Evolutionary conservation across 2,329 filamentous ascomycete genomes (phyloP).

Genomic region (Talaromyces marneffei): DNA sequence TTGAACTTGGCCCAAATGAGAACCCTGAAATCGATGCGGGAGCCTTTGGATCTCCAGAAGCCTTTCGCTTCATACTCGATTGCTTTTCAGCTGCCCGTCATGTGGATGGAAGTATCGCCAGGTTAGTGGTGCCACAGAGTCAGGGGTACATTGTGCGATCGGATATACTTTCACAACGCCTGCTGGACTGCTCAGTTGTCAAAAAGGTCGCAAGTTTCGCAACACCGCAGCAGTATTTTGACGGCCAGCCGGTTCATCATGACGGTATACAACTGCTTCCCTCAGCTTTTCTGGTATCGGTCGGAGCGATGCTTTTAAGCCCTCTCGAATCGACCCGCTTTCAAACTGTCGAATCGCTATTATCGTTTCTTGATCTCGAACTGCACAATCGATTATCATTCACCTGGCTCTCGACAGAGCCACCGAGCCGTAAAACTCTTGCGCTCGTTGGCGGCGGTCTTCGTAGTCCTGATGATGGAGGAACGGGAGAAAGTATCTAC

Average conservation of each 20-base stretch:
- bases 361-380: constrained; percentile 14
- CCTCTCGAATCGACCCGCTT: background rate
- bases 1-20: too few species aligned
- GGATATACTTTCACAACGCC: constrained; percentile 12
- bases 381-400: constrained; percentile 19
- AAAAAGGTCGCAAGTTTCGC: constrained; percentile 10
- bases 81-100: background rate
- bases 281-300: background rate
- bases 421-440: background rate
- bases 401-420: constrained; percentile 15
- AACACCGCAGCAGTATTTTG: background rate
- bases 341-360: background rate
- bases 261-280: background rate
- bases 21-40: too few species aligned
- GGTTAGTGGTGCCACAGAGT: constrained; percentile 8
- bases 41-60: background rate
- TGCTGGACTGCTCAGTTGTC: constrained; percentile 10
- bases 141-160: constrained; percentile 12
- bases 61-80: background rate
- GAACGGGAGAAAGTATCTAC: constrained; percentile 8
- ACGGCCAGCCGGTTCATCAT: background rate
- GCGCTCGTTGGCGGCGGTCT: constrained; percentile 12
- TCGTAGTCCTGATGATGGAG: background rate
- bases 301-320: background rate
- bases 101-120: background rate